Conservation (phyloP, 1,284 basidiomycete species). For the Boletus hoseneyae region DNA sequence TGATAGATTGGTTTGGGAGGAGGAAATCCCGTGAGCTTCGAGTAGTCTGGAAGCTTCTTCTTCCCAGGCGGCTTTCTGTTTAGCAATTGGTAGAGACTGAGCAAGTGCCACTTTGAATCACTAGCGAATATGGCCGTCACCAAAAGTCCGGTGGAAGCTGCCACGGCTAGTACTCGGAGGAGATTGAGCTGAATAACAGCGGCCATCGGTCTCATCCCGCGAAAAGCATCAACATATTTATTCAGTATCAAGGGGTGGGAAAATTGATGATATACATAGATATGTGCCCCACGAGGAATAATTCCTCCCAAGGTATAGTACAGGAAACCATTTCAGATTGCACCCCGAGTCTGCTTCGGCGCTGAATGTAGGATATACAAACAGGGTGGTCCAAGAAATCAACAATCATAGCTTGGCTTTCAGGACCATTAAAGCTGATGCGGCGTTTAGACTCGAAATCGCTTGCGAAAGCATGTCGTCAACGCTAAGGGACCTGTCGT, state of each 20-base stretch:
- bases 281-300: too few relatives aligned
- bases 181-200: neutral
- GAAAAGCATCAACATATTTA: too few relatives aligned
- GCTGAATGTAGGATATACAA: neutral
- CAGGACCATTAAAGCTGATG: conserved; percentile 32
- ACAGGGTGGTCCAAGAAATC: neutral
- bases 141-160: conserved; percentile 5
- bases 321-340: neutral
- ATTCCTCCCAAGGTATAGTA: neutral
- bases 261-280: too few relatives aligned
- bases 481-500: conserved; percentile 41
- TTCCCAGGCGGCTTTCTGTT: conserved; percentile 2
- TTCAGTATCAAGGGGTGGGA: neutral
- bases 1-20: conserved; percentile 39
- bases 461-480: conserved; percentile 68
- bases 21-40: conserved; percentile 41
- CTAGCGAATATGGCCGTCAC: neutral
- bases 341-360: neutral
- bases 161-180: neutral
- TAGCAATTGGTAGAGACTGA: conserved; percentile 11
- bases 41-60: conserved; percentile 31
- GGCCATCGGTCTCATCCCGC: conserved; percentile 7
- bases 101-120: neutral
- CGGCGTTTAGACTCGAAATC: conserved; percentile 41
- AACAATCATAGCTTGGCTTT: conserved; percentile 46